Conservation (phyloP, 2,329 filamentous ascomycete species). For the Cladobotryum protrusum region DNA sequence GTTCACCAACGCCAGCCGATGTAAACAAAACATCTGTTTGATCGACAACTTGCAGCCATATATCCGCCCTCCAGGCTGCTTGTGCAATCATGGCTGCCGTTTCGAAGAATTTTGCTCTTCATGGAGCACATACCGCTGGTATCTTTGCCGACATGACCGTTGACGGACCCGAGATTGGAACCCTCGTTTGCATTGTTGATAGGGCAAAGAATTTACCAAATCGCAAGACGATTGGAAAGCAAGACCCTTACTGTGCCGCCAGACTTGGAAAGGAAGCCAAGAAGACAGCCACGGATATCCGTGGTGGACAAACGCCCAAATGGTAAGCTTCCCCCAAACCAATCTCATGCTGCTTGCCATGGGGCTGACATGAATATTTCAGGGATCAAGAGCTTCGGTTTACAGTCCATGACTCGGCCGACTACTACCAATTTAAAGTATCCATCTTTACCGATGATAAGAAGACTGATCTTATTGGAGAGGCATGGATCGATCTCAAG, state of each 20-base stretch:
- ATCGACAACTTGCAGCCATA: constrained; percentile 3
- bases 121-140: constrained; percentile 74
- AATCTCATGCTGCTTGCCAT: background rate
- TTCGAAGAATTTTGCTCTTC: constrained; percentile 49
- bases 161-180: constrained; percentile 90
- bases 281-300: constrained; percentile 89
- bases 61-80: constrained; percentile 10
- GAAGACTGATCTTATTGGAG: constrained; percentile 92
- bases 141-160: constrained; percentile 93
- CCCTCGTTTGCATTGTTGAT: constrained; percentile 85
- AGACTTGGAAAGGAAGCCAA: constrained; percentile 93
- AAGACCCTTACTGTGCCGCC: constrained; percentile 94
- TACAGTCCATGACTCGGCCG: constrained; percentile 88
- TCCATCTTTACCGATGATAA: constrained; percentile 98
- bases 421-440: constrained; percentile 93
- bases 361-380: constrained; percentile 1
- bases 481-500: constrained; percentile 81
- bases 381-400: constrained; percentile 99
- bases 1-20: constrained; percentile 10
- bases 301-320: constrained; percentile 90
- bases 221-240: constrained; percentile 94
- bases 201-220: constrained; percentile 96
- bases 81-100: constrained; percentile 43
- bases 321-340: constrained; percentile 54
- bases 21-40: constrained; percentile 12